Conservation (phyloP, 345 rosid genomes). For the Salix dunnii region DNA sequence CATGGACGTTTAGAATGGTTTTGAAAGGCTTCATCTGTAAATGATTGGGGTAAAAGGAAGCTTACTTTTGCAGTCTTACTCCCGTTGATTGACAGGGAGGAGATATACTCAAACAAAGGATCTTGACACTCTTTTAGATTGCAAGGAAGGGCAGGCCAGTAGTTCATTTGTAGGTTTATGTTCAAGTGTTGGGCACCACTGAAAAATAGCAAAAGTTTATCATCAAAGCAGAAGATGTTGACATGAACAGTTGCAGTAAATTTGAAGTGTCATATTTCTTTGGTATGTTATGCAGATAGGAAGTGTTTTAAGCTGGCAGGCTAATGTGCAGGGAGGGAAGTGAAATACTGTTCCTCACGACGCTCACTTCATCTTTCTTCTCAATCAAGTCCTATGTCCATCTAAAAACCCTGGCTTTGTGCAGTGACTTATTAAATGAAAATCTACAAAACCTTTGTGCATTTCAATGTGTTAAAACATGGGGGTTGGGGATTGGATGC, state of each 20-base stretch:
- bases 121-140: slow-evolving; percentile 84
- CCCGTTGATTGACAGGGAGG: slow-evolving; percentile 68
- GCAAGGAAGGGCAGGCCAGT: slow-evolving; percentile 90
- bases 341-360: background rate
- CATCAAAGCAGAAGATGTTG: background rate
- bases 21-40: slow-evolving; percentile 1
- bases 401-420: too few species aligned
- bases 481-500: too few species aligned
- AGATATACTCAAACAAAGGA: slow-evolving; percentile 74
- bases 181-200: slow-evolving; percentile 91
- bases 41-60: background rate
- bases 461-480: too few species aligned
- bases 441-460: too few species aligned
- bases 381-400: too few species aligned
- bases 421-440: too few species aligned
- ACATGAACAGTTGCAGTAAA: background rate
- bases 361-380: too few species aligned
- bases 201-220: slow-evolving; percentile 12
- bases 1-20: background rate
- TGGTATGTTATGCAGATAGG: background rate
- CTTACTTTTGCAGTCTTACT: slow-evolving; percentile 82
- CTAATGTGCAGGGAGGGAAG: background rate
- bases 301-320: background rate
- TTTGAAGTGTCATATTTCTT: background rate
- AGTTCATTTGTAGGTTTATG: slow-evolving; percentile 96